Evolutionary conservation across 805 yeast species (phyloP), one percentile per base, ranked within the genome.

Genomic region (Hanseniaspora taiwanica): DNA sequence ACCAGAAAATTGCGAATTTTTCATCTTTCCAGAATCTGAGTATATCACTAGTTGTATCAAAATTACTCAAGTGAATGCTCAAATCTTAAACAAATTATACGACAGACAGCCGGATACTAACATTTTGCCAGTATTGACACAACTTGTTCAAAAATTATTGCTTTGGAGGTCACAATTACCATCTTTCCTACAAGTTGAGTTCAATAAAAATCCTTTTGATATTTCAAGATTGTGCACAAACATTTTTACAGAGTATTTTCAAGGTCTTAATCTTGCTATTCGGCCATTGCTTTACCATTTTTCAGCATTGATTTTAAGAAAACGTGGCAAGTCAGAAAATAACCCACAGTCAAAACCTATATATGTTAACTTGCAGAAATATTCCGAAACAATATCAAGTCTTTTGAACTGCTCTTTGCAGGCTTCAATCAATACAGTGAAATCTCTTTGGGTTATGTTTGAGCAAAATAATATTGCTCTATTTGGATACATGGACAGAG

Each of bases 401-500:
- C 62, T 81, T 35, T 59, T 81, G 46, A 81, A 81, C 55, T 78
- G 86, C 3, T 78, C 87, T 0, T 76, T 81, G 55, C 89, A 81
- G 53, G 89, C 86, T 0, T 79, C 87, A 0, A 78, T 81, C 36
- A 80, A 81, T 52, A 76, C 86, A 0, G 73, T 81, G 31, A 65
- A 83, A 46, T 74, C 81, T 1, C 61, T 81, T 3, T 81, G 89
- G 89, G 76, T 80, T 0, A 61, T 81, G 36, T 64, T 78, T 53
- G 83, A 81, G 0, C 81, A 78, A 42, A 80, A 79, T 47, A 78
- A 79, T 85, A 78, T 81, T n/a, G 89, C 93, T 1, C 58, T 81
- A 35, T 81, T 81, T 60, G 91, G 93, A 2, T 81, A 83, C 65
- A 81, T 81, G 89, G 93, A 81, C 53, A 66, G 93, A 49, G 93